phyloP scores from a whole-genome alignment of 1,284 basidiomycete species.

The Ganoderma lucidum region DNA sequence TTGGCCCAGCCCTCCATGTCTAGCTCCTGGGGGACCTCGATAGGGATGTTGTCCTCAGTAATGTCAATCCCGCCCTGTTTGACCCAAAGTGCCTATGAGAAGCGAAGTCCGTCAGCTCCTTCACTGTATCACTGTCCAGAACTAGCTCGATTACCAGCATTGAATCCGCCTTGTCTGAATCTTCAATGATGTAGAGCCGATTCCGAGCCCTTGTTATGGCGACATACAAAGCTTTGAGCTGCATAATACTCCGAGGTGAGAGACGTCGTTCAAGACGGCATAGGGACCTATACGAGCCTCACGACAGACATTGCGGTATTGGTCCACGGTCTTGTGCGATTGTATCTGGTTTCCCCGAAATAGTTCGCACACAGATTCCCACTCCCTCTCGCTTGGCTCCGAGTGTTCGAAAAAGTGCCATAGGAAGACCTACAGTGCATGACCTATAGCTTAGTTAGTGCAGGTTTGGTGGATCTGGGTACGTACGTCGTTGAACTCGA shows the following conservation, averaged over 20 bases:
- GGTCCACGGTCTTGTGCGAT: constrained; percentile 49
- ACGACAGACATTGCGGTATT: constrained; percentile 62
- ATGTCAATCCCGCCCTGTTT: background rate
- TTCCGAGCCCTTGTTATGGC: constrained; percentile 73
- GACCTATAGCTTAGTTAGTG: background rate
- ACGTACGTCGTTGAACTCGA: constrained; percentile 75
- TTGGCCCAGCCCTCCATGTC: constrained; percentile 58
- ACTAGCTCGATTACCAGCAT: constrained; percentile 55
- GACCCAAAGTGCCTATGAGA: background rate
- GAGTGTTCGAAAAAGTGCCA: constrained; percentile 79
- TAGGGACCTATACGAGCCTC: constrained; percentile 50
- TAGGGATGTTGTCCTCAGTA: background rate
- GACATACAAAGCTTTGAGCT: constrained; percentile 75
- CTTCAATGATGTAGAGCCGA: constrained; percentile 71
- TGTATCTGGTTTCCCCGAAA: constrained; percentile 44
- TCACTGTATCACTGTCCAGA: background rate
- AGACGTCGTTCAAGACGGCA: background rate
- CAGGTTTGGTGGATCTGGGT: background rate
- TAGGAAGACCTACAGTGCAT: constrained; percentile 60
- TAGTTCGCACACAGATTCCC: constrained; percentile 61
- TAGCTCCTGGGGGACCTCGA: constrained; percentile 36
- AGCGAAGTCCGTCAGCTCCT: background rate
- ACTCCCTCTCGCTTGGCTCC: constrained; percentile 52
- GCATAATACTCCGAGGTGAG: background rate
- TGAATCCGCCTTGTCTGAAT: constrained; percentile 59